These are phyloP conservation scores for Cytospora schulzeri DNA, from an alignment of 2,329 filamentous ascomycete species.

Conservation along the genomic window DNA sequence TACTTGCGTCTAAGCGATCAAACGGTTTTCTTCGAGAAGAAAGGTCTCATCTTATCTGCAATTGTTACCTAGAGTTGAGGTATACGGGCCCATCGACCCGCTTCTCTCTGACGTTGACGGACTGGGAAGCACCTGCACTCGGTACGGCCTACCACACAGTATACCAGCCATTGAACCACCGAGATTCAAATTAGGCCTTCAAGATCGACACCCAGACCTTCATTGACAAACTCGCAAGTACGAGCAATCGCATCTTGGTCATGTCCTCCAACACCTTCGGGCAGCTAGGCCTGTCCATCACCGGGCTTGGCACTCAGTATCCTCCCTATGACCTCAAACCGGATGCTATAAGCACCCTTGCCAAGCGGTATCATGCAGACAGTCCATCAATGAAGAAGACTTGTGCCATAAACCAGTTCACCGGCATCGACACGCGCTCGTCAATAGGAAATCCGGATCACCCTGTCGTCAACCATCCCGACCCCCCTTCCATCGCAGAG, in stretches of 20 bases:
- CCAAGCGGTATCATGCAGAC: constrained; percentile 60
- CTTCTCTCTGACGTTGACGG: constrained; percentile 1
- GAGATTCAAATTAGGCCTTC: neutral
- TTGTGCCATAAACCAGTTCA: constrained; percentile 64
- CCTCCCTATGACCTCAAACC: constrained; percentile 57
- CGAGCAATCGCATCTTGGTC: neutral
- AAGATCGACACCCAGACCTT: neutral
- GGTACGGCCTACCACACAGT: too few relatives aligned
- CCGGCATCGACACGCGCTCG: constrained; percentile 62
- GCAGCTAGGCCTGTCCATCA: constrained; percentile 61
- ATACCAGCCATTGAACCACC: constrained; percentile 9
- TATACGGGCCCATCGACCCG: neutral
- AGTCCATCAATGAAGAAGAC: constrained; percentile 64
- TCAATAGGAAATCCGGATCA: constrained; percentile 64
- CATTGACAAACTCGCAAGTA: neutral
- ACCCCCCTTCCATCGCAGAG: constrained; percentile 56
- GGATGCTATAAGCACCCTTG: constrained; percentile 53
- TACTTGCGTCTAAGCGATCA: neutral
- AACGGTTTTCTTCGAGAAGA: neutral
- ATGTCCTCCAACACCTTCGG: constrained; percentile 49
- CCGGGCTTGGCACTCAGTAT: constrained; percentile 62
- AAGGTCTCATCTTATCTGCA: neutral
- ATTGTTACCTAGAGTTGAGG: neutral
- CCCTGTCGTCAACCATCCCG: constrained; percentile 59
- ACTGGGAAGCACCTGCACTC: constrained; percentile 1